These are phyloP conservation scores for Verticillium isaacii DNA, from an alignment of 2,329 filamentous ascomycete species.

Conservation along the genomic window DNA sequence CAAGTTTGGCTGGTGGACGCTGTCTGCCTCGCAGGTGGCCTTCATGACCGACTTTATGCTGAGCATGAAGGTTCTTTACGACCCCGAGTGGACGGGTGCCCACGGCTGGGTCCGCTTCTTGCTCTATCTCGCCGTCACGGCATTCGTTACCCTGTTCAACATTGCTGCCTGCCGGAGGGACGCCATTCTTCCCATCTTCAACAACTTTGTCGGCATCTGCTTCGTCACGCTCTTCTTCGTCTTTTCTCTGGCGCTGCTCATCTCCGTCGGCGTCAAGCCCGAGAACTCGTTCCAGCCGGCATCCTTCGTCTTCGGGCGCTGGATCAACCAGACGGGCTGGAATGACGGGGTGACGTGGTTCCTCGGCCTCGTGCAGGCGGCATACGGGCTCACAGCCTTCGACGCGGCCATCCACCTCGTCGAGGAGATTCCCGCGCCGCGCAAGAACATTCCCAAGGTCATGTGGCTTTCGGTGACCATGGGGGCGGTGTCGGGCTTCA, in stretches of 20 bases:
- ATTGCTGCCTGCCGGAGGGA: conserved; percentile 36
- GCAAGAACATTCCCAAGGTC: conserved; percentile 24
- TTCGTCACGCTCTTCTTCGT: conserved; percentile 21
- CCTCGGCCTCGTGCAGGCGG: conserved; percentile 8
- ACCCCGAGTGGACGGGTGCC: conserved; percentile 38
- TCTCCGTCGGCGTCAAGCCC: conserved; percentile 23
- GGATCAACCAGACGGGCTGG: conserved; percentile 25
- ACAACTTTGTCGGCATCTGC: conserved; percentile 20
- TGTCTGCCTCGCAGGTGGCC: conserved; percentile 47
- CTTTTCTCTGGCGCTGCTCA: conserved; percentile 20
- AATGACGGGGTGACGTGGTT: conserved; percentile 23
- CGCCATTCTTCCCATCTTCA: conserved; percentile 29
- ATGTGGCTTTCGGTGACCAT: conserved; percentile 28
- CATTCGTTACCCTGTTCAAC: conserved; percentile 29
- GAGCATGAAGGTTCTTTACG: conserved; percentile 50
- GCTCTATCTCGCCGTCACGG: conserved; percentile 34
- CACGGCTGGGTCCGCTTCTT: conserved; percentile 50
- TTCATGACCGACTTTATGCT: conserved; percentile 56
- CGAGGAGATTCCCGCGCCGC: conserved; percentile 27
- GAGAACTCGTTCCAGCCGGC: conserved; percentile 25
- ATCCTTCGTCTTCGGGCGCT: conserved; percentile 24
- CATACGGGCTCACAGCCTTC: conserved; percentile 23
- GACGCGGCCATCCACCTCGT: conserved; percentile 27
- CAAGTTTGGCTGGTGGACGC: conserved; percentile 41
- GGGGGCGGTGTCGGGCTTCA: conserved; percentile 40